These are phyloP conservation scores for Kondoa subrosea DNA, from an alignment of 768 basidiomycete genomes.

Conservation along the genomic window DNA sequence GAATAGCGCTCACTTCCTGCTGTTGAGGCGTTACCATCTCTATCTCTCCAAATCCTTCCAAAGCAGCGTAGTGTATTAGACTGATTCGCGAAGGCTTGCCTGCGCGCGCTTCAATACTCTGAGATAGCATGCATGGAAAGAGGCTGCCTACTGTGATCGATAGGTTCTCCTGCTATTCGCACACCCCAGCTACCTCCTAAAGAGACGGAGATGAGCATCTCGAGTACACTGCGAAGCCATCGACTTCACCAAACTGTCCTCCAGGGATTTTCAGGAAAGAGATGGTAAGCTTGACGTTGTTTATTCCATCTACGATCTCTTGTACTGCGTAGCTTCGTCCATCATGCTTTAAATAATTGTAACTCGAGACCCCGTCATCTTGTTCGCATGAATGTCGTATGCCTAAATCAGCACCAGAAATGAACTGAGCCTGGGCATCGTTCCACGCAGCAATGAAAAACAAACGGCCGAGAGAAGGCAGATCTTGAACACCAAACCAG, in stretches of 20 bases:
- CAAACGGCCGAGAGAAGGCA: neutral
- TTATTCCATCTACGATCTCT: slow-evolving; percentile 57
- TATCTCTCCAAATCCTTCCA: slow-evolving; percentile 70
- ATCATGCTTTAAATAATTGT: slow-evolving; percentile 79
- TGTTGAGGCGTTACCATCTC: slow-evolving; percentile 62
- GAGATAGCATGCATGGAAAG: neutral
- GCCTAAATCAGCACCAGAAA: slow-evolving; percentile 38
- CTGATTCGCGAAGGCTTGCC: slow-evolving; percentile 48
- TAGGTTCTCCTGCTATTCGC: slow-evolving; percentile 61
- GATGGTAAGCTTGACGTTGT: slow-evolving; percentile 71
- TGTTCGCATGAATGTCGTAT: slow-evolving; percentile 79
- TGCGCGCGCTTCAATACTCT: slow-evolving; percentile 5
- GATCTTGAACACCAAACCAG: slow-evolving; percentile 70
- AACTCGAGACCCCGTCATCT: slow-evolving; percentile 57
- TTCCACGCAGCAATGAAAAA: neutral
- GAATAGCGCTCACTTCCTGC: slow-evolving; percentile 48
- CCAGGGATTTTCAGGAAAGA: slow-evolving; percentile 73
- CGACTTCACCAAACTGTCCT: slow-evolving; percentile 45
- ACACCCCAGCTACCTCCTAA: slow-evolving; percentile 62
- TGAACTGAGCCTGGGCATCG: slow-evolving; percentile 1
- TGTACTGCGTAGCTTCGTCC: slow-evolving; percentile 70
- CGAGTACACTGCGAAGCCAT: neutral
- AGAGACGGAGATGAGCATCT: neutral
- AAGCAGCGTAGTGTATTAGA: slow-evolving; percentile 66
- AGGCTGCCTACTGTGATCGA: slow-evolving; percentile 43